Evolutionary conservation across 495 filamentous ascomycete species (phyloP), one percentile per base, ranked within the genome.

Genomic region (Daldinia childiae): DNA sequence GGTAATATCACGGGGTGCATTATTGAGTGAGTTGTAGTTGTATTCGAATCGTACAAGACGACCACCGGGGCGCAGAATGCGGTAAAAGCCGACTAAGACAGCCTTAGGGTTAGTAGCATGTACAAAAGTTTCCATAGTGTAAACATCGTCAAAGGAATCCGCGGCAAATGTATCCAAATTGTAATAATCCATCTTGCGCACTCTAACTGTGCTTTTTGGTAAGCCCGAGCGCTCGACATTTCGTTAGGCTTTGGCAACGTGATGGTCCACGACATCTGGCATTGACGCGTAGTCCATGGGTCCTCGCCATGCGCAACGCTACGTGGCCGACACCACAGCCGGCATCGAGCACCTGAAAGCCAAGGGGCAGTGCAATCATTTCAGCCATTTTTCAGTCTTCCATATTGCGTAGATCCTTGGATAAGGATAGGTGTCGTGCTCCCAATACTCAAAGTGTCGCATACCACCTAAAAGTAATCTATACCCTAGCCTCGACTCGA

Each of bases 71-170:
- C 78, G 76, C 6, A 89, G 70, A 0, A 88, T 56, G 29, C 83
- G 82, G 72, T 79, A 79, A 72, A 88, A 88, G 41, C 83, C 79
- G 9, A 67, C 58, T 27, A n/a, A n/a, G n/a, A n/a, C n/a, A n/a
- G n/a, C n/a, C 59, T 80, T 69, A 6, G 82, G 82, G 21, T 88
- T 82, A 1, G 81, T 86, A 6, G 87, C 85, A 67, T 89, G 86
- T 5, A 88, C 85, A 27, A 88, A 81, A 0, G 86, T 89, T 69
- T 89, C 87, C 80, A 88, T 87, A 1, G 86, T 88, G 69, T 88
- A 89, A 56, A 84, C 70, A 17, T 87, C 87, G 64, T 89, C 84
- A 59, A 85, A 82, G 0, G 80, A 82, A 9, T 67, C 71, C 36
- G 68, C 56, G 6, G 68, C 62, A 36, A 85, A 77, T 6, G 60